Base-by-base conservation (phyloP, 177 flowering plant species). In the Telopea speciosissima region DNA sequence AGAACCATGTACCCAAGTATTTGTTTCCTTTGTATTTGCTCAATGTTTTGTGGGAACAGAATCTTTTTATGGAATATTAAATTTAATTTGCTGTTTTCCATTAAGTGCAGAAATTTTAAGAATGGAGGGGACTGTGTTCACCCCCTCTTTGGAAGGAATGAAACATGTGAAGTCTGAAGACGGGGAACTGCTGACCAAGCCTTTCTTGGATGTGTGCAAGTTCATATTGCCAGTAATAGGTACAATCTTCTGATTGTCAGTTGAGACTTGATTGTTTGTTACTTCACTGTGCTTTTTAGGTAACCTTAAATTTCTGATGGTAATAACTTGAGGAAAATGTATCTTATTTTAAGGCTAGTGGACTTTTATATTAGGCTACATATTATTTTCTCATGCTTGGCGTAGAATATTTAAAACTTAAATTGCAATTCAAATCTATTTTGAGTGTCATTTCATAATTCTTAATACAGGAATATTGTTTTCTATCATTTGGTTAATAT, bases 201-300 rank as follows among this genome's bases (percentile, higher is more conserved):
- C 97, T 75, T 94, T 94, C 81, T 77, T 94, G 79, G 97, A 92
- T 72, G 88, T 89, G 26, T 92, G 97, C 92, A 94, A 89, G 70
- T 73, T 69, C 24, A 78, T 92, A 23, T 77, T 94, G 78, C 97
- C 95, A 36, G 88, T 92, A 44, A 74, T 90, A 75, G 96, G 97
- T 93, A 71, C 54, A 44, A 49, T 31, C 40, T 68, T 65, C 33
- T 56, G 68, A 8, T 54, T 28, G 40, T 36, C 40, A 59, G 19
- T 22, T 54, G 13, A 49, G 19, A 49, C 19, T 13, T 49, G 16
- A 1, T 5, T 49, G 14, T 49, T 49, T 49, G 7, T 49, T 49
- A 49, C 19, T 49, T 49, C 19, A 49, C 54, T 49, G 17, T 49
- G 10, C 67, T n/a, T 58, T 69, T 14, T 36, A n/a, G 42, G 22